Evolutionary conservation across 1,139 yeast genomes (phyloP), one percentile per base, ranked within the genome.

Genomic region (Nadsonia commutata): DNA sequence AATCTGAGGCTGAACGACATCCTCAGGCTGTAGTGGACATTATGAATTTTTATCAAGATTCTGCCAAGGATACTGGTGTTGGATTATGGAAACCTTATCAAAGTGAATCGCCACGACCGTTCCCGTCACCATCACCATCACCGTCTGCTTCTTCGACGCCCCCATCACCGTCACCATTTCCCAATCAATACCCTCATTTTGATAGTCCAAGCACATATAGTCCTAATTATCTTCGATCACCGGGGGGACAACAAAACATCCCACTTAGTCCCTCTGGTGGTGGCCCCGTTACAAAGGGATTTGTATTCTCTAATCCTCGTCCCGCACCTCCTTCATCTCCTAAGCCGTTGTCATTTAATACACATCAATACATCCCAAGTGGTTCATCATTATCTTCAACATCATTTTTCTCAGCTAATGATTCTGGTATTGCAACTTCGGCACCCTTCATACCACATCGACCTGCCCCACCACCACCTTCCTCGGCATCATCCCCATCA

Each of bases 21-120:
- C 95, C 96, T 2, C 93, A 85, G 61, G 96, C 95, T 0, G 94
- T 86, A 7, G 78, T 83, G 72, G 95, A 86, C 56, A 86, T 88
- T 51, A 94, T 88, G 48, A 84, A 88, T 37, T 85, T 84, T 56
- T 84, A 82, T 59, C 86, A 82, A 54, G 84, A 80, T 68, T 49
- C 50, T 16, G 70, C 76, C 40, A 79, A 77, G 20, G 44, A 42
- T 33, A 40, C 41, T 18, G 39, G 39, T 7, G 39, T 42, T 31
- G 44, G 44, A 22, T 21, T 42, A 6, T 40, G 39, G 18, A 42
- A 42, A 22, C n/a, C n/a, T n/a, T n/a, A n/a, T n/a, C n/a, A n/a
- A n/a, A n/a, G n/a, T n/a, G n/a, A n/a, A n/a, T n/a, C n/a, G n/a
- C n/a, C n/a, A n/a, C n/a, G n/a, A n/a, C n/a, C n/a, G 33, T 27